Conservation (phyloP, 2,329 filamentous ascomycete genomes). For the Fusarium incarnatum region DNA sequence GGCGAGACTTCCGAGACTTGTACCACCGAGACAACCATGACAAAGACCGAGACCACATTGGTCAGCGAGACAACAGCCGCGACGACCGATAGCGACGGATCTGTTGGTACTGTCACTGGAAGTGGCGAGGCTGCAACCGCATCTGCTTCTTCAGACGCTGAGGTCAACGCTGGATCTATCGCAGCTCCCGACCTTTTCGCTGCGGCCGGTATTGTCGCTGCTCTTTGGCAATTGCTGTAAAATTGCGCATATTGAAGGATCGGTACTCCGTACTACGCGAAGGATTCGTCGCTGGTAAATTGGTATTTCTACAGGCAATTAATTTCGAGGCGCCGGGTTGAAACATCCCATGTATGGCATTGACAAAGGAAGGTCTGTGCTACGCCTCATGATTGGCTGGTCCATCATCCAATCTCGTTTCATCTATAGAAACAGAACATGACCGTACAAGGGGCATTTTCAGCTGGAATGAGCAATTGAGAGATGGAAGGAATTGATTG, state of each 20-base stretch:
- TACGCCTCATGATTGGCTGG: neutral
- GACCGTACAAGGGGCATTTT: neutral
- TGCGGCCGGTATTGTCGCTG: conserved; percentile 4
- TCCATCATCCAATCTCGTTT: neutral
- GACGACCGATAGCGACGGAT: neutral
- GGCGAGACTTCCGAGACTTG: neutral
- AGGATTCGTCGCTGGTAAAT: neutral
- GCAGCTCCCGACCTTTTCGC: neutral
- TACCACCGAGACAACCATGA: neutral
- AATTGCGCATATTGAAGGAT: neutral
- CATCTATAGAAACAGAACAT: neutral
- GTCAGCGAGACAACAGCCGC: conserved; percentile 4
- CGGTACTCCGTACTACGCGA: neutral
- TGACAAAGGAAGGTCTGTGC: neutral
- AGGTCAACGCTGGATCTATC: conserved; percentile 9
- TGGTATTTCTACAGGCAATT: neutral
- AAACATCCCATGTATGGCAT: conserved; percentile 1
- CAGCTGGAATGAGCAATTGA: neutral
- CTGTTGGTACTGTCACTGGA: neutral
- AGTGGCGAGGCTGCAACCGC: neutral
- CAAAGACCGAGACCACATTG: neutral
- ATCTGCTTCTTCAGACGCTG: neutral
- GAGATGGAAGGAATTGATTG: neutral
- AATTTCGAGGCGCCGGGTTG: neutral
- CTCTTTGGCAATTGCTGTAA: conserved; percentile 27